phyloP scores from a whole-genome alignment of 768 basidiomycete genomes.

The Psilocybe cubensis region DNA sequence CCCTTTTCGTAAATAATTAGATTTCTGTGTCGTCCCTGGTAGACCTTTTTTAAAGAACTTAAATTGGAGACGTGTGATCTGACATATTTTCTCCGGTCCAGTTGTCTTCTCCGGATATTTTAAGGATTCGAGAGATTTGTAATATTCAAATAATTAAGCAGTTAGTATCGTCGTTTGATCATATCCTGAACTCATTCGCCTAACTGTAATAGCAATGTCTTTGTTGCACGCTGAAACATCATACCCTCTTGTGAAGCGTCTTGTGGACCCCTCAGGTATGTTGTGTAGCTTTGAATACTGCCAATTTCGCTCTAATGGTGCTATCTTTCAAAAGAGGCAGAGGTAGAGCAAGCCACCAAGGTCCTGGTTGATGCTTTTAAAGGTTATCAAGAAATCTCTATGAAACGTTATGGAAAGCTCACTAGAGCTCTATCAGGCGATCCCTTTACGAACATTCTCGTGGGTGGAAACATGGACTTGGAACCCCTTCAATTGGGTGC shows the following conservation, averaged over 20 bases:
- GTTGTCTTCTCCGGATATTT: too few species aligned
- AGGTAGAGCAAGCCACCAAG: slow-evolving; percentile 9
- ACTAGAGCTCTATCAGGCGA: slow-evolving; percentile 6
- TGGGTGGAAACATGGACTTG: slow-evolving; percentile 24
- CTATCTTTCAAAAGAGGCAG: neutral
- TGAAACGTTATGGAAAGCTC: neutral
- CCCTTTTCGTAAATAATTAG: too few species aligned
- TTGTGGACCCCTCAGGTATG: neutral
- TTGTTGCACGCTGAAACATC: neutral
- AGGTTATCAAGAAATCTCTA: slow-evolving; percentile 1
- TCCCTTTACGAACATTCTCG: slow-evolving; percentile 18
- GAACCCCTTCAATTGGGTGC: slow-evolving; percentile 16
- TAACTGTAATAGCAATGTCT: neutral
- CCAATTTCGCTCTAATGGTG: neutral
- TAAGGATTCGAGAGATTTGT: too few species aligned
- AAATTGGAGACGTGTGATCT: too few species aligned
- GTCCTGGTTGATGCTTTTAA: slow-evolving; percentile 15
- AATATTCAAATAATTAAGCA: too few species aligned
- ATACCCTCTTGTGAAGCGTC: neutral
- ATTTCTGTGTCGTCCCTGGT: too few species aligned
- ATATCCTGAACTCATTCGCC: too few species aligned
- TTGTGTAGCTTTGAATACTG: neutral
- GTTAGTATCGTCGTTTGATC: too few species aligned
- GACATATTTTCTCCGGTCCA: too few species aligned
- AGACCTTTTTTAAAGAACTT: too few species aligned